These are phyloP conservation scores for Dryadomyces quercivorus DNA, from an alignment of 2,329 filamentous ascomycete species.

Conservation along the genomic window DNA sequence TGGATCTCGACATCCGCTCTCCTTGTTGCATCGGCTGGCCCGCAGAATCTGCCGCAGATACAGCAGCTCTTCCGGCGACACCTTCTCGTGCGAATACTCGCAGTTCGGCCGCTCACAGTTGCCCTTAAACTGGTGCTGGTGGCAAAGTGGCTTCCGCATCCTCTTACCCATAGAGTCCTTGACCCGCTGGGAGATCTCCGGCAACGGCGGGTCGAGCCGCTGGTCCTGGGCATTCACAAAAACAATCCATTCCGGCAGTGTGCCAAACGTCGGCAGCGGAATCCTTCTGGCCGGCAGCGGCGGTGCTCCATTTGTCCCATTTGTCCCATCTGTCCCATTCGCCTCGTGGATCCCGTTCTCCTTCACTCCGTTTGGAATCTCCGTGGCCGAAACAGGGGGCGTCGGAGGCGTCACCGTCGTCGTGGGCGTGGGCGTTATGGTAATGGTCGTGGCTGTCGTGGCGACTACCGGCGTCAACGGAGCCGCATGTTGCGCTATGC, in stretches of 20 bases:
- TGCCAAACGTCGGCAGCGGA: not conserved
- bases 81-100: not conserved
- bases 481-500: too few species aligned
- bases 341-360: too few species aligned
- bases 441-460: too few species aligned
- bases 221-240: not conserved
- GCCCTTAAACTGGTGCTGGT: not conserved
- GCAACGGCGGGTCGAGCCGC: not conserved
- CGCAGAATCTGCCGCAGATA: not conserved
- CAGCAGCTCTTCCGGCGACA: not conserved
- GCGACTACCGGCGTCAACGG: too few species aligned
- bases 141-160: not conserved
- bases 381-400: too few species aligned
- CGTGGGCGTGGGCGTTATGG: not conserved
- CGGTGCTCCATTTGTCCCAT: not conserved
- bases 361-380: too few species aligned
- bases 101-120: not conserved
- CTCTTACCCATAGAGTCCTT: not conserved
- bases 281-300: not conserved
- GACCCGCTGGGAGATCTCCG: not conserved
- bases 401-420: not conserved
- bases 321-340: not conserved
- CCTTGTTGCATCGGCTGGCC: not conserved
- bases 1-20: not conserved
- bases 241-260: not conserved